phyloP scores from a whole-genome alignment of 129 eudicot species.

The Chrysanthemum lavandulifolium region DNA sequence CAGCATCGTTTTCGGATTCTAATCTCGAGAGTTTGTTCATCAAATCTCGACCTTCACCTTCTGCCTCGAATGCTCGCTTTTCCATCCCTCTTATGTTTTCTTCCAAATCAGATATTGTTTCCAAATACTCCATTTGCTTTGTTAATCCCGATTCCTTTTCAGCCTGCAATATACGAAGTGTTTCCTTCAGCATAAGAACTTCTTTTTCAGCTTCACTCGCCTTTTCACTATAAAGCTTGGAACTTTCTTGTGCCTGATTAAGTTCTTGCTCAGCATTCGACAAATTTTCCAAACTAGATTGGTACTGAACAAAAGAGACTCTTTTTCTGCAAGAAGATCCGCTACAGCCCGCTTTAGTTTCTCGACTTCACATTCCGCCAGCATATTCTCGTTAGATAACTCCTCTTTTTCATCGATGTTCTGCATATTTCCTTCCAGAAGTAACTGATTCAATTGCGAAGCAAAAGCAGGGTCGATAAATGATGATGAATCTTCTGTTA shows the following conservation, averaged over 20 bases:
- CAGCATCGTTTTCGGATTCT: conserved; percentile 66
- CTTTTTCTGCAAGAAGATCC: conserved; percentile 58
- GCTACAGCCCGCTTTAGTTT: conserved; percentile 52
- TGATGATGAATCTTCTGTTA: conserved; percentile 58
- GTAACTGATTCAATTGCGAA: conserved; percentile 6
- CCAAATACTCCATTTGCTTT: conserved; percentile 47
- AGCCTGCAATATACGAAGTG: conserved; percentile 51
- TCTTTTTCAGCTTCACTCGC: conserved; percentile 58
- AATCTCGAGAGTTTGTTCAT: conserved; percentile 46
- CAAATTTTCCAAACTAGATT: conserved; percentile 55
- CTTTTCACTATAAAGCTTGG: conserved; percentile 41
- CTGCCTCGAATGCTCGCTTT: conserved; percentile 38
- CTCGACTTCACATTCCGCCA: conserved; percentile 57
- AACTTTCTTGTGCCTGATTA: conserved; percentile 41
- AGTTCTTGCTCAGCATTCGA: conserved; percentile 53
- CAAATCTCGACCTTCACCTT: conserved; percentile 41
- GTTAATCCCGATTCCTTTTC: conserved; percentile 53
- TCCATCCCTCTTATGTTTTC: conserved; percentile 34
- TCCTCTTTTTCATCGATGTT: conserved; percentile 41
- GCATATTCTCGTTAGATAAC: conserved; percentile 36
- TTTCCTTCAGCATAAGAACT: conserved; percentile 53
- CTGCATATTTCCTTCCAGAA: conserved; percentile 26
- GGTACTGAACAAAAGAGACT: conserved; percentile 47
- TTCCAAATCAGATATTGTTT: conserved; percentile 63
- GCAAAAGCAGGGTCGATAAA: conserved; percentile 23